Conservation (phyloP, 2,329 filamentous ascomycete genomes). For the Ceratocystis papillata region DNA sequence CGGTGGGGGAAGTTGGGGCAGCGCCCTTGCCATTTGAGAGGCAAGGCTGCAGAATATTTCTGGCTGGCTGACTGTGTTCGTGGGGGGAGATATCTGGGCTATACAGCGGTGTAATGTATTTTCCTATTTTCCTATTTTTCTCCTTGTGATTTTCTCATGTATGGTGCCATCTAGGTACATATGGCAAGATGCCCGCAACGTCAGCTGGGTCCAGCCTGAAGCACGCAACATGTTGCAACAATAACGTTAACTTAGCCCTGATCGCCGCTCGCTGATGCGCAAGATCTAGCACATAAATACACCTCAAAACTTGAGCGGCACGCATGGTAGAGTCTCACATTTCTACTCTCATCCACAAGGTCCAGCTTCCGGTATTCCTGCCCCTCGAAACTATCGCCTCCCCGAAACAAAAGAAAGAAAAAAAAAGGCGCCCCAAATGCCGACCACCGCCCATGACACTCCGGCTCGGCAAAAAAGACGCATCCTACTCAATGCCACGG, state of each 20-base stretch:
- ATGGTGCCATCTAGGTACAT: slow-evolving; percentile 1
- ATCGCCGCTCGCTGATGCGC: not conserved
- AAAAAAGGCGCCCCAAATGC: not conserved
- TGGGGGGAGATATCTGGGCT: too few species aligned
- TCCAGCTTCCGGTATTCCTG: not conserved
- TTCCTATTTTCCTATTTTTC: too few species aligned
- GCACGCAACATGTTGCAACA: slow-evolving; percentile 13
- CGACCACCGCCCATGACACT: not conserved
- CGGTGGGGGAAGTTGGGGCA: not conserved
- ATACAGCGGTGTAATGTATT: too few species aligned
- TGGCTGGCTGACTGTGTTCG: not conserved
- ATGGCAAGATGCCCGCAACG: not conserved
- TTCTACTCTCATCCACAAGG: not conserved
- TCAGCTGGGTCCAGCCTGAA: not conserved
- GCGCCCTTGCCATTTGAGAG: not conserved
- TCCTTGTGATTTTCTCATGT: not conserved
- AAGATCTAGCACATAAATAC: not conserved
- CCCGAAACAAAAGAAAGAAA: not conserved
- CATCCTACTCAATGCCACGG: slow-evolving; percentile 54
- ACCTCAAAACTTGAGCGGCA: not conserved
- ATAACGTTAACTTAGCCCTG: slow-evolving; percentile 1
- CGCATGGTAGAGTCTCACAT: not conserved
- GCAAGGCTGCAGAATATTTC: not conserved
- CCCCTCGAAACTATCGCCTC: not conserved
- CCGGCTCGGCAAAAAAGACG: not conserved